Evolutionary conservation across 768 basidiomycete species (phyloP), one percentile per base, ranked within the genome.

Genomic region (Termitomyces sp.): DNA sequence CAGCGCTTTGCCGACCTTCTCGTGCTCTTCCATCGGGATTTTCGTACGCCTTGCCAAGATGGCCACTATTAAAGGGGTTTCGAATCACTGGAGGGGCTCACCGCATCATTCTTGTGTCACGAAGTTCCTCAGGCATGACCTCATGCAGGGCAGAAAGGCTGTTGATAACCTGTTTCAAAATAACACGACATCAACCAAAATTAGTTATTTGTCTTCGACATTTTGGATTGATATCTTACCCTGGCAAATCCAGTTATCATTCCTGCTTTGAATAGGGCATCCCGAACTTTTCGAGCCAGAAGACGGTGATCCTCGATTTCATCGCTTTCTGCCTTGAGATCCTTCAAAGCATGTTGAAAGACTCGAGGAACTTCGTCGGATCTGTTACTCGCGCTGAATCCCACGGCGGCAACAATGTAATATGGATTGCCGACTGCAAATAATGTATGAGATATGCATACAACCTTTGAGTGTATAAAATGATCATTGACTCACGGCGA

Each of bases 251-350:
- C 86, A 52, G 74, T 72, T 21, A 79, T 73, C 59, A 84, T 62
- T 5, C 83, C 85, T 3, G 81, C 76, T 63, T 86, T 85, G 70
- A 88, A 79, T 4, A 88, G 55, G 0, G 79, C 79, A 59, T 88
- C 86, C 30, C 83, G 72, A n/a, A 86, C 66, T 61, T 77, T 84
- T 54, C 79, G 74, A 40, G 79, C 79, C 1, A 86, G 72, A 10
- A 73, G 41, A 25, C 73, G 64, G 35, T 68, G 71, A 55, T 83
- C 75, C n/a, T 72, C 66, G 8, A 68, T 54, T 2, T 63, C 62
- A 16, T 59, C 62, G 1, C 60, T 58, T 7, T 70, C 63, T 17
- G 62, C 60, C 55, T 72, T 69, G 0, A 83, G 68, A 48, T 83
- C 80, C 2, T 70, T 55, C 43, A 83, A 63, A 1, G 74, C 83